Evolutionary conservation across 768 basidiomycete species (phyloP).

Genomic region (Omphalotus guepiniiformis): DNA sequence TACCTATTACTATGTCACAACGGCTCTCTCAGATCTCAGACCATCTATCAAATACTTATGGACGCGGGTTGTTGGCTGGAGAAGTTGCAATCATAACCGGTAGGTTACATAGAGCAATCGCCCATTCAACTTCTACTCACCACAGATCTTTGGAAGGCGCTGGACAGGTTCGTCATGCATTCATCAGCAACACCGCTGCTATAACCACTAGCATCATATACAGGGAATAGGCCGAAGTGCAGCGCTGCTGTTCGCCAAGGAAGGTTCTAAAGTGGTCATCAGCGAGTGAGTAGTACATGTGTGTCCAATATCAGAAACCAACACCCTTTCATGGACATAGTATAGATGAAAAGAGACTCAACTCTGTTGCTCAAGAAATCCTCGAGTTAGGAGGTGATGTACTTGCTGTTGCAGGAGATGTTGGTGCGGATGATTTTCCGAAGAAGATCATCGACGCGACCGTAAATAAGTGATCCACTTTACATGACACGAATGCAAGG

Average conservation of each 20-base stretch:
- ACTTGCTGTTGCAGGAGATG: slow-evolving; percentile 73
- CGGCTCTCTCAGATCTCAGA: slow-evolving; percentile 68
- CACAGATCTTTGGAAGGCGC: slow-evolving; percentile 50
- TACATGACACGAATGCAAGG: too few relatives aligned
- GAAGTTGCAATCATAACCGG: slow-evolving; percentile 88
- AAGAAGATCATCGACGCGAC: slow-evolving; percentile 74
- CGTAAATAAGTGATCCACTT: slow-evolving; percentile 57
- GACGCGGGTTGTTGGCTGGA: slow-evolving; percentile 61
- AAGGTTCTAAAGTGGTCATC: slow-evolving; percentile 84
- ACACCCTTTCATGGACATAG: slow-evolving; percentile 29
- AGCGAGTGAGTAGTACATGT: slow-evolving; percentile 51
- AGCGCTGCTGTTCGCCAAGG: slow-evolving; percentile 75
- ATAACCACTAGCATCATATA: neutral
- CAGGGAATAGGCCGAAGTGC: slow-evolving; percentile 77
- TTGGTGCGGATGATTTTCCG: slow-evolving; percentile 80
- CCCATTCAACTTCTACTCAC: slow-evolving; percentile 4
- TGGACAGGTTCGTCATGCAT: slow-evolving; percentile 52
- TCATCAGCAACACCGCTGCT: slow-evolving; percentile 5
- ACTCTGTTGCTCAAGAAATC: slow-evolving; percentile 68
- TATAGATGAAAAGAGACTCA: slow-evolving; percentile 68
- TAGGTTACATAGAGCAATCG: slow-evolving; percentile 25
- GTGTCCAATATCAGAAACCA: neutral
- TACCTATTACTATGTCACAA: slow-evolving; percentile 38
- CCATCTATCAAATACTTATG: slow-evolving; percentile 53
- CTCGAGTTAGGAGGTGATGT: slow-evolving; percentile 68